phyloP scores from a whole-genome alignment of 495 filamentous ascomycete species.

The Talaromyces trachyspermus region DNA sequence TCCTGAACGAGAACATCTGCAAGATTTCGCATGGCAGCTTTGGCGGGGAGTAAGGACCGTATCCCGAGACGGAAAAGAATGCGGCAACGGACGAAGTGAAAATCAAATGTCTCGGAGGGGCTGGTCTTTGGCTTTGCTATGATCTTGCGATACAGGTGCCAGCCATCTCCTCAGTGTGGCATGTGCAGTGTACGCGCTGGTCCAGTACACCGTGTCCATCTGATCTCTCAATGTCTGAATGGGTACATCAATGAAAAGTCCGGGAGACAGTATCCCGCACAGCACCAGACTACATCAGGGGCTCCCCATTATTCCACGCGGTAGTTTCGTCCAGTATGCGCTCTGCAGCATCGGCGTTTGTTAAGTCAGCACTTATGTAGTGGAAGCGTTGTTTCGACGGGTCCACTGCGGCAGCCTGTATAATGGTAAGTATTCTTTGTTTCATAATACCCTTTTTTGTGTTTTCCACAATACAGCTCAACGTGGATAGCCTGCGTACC shows the following conservation, averaged over 20 bases:
- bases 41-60: slow-evolving; percentile 72
- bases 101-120: slow-evolving; percentile 65
- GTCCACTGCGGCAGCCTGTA: slow-evolving; percentile 50
- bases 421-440: slow-evolving; percentile 9
- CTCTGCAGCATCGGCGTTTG: slow-evolving; percentile 54
- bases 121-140: slow-evolving; percentile 13
- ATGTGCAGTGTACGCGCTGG: slow-evolving; percentile 80
- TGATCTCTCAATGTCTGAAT: slow-evolving; percentile 60
- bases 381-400: slow-evolving; percentile 66
- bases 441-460: too few species aligned
- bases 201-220: slow-evolving; percentile 91
- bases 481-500: too few species aligned
- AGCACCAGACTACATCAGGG: slow-evolving; percentile 88
- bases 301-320: slow-evolving; percentile 70
- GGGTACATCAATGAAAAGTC: slow-evolving; percentile 69
- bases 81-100: slow-evolving; percentile 77
- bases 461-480: too few species aligned
- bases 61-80: slow-evolving; percentile 74
- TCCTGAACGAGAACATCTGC: slow-evolving; percentile 80
- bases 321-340: slow-evolving; percentile 64
- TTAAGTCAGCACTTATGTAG: slow-evolving; percentile 79
- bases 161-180: slow-evolving; percentile 46
- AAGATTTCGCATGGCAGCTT: slow-evolving; percentile 76
- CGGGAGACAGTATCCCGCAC: slow-evolving; percentile 71
- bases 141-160: slow-evolving; percentile 26